Percentiles rank a stretch among this genome's conserved stretches.
Evolutionary conservation across 371 early-diverging fungal genomes (phyloP).

Genomic region (Apophysomyces elegans): DNA sequence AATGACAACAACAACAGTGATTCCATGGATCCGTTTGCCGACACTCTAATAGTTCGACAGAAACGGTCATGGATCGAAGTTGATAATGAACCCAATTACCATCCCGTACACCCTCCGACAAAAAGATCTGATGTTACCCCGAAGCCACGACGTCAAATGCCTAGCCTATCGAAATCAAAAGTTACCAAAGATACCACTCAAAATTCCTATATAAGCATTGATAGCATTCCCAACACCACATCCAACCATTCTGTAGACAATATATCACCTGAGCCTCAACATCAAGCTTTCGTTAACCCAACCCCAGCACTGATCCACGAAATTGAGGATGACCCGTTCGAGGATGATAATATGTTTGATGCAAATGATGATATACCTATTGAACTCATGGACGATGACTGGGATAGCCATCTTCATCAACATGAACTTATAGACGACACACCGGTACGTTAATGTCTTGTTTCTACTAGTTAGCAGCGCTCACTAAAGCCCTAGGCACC

Average conservation of each 20-base stretch:
- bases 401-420: not conserved
- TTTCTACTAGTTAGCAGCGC: no score
- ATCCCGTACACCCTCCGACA: not conserved
- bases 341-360: not conserved
- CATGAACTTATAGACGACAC: not conserved
- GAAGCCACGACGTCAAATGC: not conserved
- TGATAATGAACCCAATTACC: not conserved
- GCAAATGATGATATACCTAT: not conserved
- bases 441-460: no score
- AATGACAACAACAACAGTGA: no score
- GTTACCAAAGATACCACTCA: not conserved
- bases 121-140: not conserved
- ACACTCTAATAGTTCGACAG: not conserved
- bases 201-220: not conserved
- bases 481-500: not conserved
- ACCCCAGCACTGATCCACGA: not conserved
- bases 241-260: not conserved
- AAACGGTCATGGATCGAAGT: not conserved
- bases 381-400: constrained; percentile 6
- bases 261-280: not conserved
- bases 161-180: constrained; percentile 2
- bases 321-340: not conserved
- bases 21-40: no score
- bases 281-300: not conserved
- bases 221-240: not conserved